A percentile compares a stretch with the other conserved stretches of the same genome.
Evolutionary conservation across 148 eudicot genomes (phyloP).

Genomic region (Bassia scoparia): DNA sequence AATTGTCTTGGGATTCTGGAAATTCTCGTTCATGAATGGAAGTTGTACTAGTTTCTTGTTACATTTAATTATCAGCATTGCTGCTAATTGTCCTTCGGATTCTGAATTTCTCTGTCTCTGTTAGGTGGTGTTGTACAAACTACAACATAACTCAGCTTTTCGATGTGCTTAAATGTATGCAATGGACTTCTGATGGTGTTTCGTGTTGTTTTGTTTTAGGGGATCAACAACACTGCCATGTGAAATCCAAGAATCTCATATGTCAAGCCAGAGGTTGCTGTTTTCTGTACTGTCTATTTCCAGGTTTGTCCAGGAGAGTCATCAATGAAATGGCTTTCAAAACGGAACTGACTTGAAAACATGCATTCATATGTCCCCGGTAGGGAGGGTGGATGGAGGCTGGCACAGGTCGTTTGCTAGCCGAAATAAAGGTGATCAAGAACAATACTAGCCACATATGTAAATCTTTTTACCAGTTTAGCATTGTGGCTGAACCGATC

Average conservation of each 20-base stretch:
- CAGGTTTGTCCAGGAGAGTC: slow-evolving; percentile 15
- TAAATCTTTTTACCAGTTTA: background rate
- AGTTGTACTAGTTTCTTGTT: too few species aligned
- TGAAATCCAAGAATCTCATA: slow-evolving; percentile 29
- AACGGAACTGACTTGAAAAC: slow-evolving; percentile 16
- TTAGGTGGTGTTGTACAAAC: background rate
- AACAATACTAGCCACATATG: background rate
- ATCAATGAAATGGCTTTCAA: slow-evolving; percentile 14
- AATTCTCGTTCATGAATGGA: background rate
- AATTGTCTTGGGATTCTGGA: background rate
- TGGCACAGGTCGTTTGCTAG: too few species aligned
- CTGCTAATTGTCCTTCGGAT: too few species aligned
- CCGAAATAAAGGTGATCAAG: too few species aligned
- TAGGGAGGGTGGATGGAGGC: too few species aligned
- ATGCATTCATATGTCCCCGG: slow-evolving; percentile 14
- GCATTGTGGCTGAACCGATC: background rate
- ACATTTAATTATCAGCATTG: too few species aligned
- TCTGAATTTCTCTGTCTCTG: too few species aligned
- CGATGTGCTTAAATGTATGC: background rate
- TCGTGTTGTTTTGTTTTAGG: slow-evolving; percentile 26
- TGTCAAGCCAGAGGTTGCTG: slow-evolving; percentile 27
- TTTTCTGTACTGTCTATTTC: slow-evolving; percentile 14
- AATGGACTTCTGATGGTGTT: background rate
- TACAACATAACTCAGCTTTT: background rate
- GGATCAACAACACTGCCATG: slow-evolving; percentile 24